Base-by-base conservation (phyloP, 2,329 filamentous ascomycete genomes). In the Xylariaceae sp. region DNA sequence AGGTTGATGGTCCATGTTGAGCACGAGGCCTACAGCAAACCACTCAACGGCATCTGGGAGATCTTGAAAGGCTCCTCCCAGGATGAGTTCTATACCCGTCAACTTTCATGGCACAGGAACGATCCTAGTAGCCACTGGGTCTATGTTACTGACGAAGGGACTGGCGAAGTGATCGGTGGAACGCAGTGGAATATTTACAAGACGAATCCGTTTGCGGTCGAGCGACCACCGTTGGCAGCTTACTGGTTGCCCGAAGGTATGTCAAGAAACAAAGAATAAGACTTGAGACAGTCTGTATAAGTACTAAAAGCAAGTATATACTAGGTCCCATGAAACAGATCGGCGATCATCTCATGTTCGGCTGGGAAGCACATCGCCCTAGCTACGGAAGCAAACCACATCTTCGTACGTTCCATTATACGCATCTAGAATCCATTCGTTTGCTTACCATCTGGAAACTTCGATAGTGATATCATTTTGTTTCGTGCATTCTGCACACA, bases 101-200 rank as follows among this genome's bases (percentile, higher is more conserved):
- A 60, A 41, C 29, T 51, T 14, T 50, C 54, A 20, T 63, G 61
- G 56, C 61, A 63, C 44, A 54, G 43, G 12, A 46, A 20, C 32
- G 56, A 64, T 20, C 57, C 59, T 3, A 54, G 49, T 16, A 64
- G 61, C 43, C 44, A 52, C 43, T 64, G 61, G 61, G 21, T 64
- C 48, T 64, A 62, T 42, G 59, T 62, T 7, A 57, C 60, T 12
- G 59, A 64, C 44, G 59, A 62, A 32, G 50, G 40, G 29, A 62
- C 56, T 20, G 61, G 61, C 23, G 48, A 64, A 5, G 59, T 64
- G 7, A 51, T 64, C 20, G 61, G 59, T 32, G 61, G 50, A 2
- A 48, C 57, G 21, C 53, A 57, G n/a, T 64, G 59, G 57, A 54
- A 59, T 19, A 52, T 59, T 40, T 29, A 59, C 32, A 49, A 48